Percentiles rank a stretch among this genome's conserved stretches.
Conservation (phyloP, 768 basidiomycete species). For the Solioccasus polychromus region DNA sequence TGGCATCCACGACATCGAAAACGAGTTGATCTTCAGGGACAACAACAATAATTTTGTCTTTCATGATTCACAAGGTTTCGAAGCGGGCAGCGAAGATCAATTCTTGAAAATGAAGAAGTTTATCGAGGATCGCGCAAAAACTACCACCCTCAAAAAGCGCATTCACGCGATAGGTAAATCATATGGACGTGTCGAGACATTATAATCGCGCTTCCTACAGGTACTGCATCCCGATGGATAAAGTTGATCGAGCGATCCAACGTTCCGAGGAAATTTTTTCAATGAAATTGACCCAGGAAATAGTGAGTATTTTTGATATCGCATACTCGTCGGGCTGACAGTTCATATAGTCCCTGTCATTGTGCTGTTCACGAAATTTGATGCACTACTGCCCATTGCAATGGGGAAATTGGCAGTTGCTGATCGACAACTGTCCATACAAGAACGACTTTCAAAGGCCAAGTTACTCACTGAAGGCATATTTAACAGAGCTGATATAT, state of each 20-base stretch:
- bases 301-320: too few relatives aligned
- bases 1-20: not conserved
- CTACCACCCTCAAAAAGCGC: constrained; percentile 1
- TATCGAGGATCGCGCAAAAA: constrained; percentile 2
- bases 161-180: constrained; percentile 4
- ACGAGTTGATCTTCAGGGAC: constrained; percentile 4
- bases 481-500: not conserved
- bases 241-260: constrained; percentile 1
- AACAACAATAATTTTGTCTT: constrained; percentile 4
- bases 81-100: constrained; percentile 4
- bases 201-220: not conserved
- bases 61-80: constrained; percentile 4
- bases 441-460: not conserved
- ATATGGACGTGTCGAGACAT: too few relatives aligned
- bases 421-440: not conserved
- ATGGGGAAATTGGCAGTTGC: not conserved
- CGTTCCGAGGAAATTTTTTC: constrained; percentile 3
- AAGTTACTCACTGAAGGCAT: not conserved
- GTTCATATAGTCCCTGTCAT: constrained; percentile 3
- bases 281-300: not conserved
- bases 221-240: constrained; percentile 10
- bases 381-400: constrained; percentile 2
- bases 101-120: constrained; percentile 5
- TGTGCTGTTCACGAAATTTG: constrained; percentile 10
- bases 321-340: too few relatives aligned